A percentile compares a stretch with the other conserved stretches of the same genome.
Evolutionary conservation across 2,329 filamentous ascomycete genomes (phyloP).

Genomic region (Ceratocystis lukuohia): DNA sequence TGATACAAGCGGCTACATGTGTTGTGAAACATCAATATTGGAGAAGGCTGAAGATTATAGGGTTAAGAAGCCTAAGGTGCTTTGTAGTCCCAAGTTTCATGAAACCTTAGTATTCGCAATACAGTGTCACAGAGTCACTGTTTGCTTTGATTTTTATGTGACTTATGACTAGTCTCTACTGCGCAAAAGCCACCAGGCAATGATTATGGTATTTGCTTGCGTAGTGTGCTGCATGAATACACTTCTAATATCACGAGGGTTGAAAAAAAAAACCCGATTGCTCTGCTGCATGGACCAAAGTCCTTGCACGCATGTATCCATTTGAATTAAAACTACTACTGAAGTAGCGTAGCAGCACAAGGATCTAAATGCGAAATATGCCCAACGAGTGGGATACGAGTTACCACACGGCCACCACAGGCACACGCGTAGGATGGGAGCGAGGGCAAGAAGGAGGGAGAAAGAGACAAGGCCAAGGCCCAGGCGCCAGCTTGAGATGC

Average conservation of each 20-base stretch:
- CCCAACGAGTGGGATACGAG: conserved; percentile 1
- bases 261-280: too few relatives aligned
- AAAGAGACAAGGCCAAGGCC: conserved; percentile 3
- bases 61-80: background rate
- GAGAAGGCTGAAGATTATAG: background rate
- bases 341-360: too few relatives aligned
- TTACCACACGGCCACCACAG: background rate
- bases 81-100: background rate
- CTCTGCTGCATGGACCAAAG: conserved; percentile 9
- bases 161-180: background rate
- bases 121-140: too few relatives aligned
- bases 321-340: too few relatives aligned
- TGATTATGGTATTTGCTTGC: background rate
- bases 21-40: background rate
- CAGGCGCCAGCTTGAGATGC: background rate
- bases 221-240: background rate
- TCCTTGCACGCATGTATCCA: conserved; percentile 10
- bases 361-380: background rate
- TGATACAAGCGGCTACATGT: background rate
- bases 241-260: background rate
- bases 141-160: background rate
- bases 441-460: background rate
- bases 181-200: too few relatives aligned
- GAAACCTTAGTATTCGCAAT: background rate
- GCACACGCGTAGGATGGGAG: background rate